Evolutionary conservation across 2,329 filamentous ascomycete genomes (phyloP).

Genomic region (Xylaria sp.): DNA sequence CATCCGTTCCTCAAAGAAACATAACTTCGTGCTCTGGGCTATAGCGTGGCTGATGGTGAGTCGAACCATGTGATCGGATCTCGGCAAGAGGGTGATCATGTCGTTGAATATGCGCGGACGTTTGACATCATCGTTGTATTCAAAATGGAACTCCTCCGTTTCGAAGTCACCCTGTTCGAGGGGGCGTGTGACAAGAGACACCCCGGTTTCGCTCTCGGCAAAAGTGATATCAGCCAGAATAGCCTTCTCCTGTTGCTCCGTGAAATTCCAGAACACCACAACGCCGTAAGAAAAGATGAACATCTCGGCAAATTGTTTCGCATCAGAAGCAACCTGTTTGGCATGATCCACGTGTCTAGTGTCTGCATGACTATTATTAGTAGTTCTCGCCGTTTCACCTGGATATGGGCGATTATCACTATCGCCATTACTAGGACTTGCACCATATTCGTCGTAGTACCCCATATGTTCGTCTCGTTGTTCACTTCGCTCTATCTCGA

Average conservation of each 20-base stretch:
- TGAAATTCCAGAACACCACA: constrained; percentile 99
- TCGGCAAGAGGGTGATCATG: constrained; percentile 96
- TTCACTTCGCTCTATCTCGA: constrained; percentile 96
- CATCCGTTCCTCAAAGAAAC: constrained; percentile 97
- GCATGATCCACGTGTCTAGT: constrained; percentile 55
- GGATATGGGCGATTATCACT: constrained; percentile 39
- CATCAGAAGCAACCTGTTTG: constrained; percentile 73
- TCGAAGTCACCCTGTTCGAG: constrained; percentile 92
- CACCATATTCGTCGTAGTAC: constrained; percentile 79
- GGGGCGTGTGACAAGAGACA: constrained; percentile 79
- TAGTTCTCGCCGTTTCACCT: constrained; percentile 29
- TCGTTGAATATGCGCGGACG: constrained; percentile 96
- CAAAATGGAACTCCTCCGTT: constrained; percentile 98
- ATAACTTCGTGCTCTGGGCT: constrained; percentile 95
- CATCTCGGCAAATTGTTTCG: constrained; percentile 89
- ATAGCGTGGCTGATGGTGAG: constrained; percentile 97
- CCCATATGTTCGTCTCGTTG: constrained; percentile 89
- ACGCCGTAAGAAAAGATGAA: constrained; percentile 98
- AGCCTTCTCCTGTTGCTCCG: constrained; percentile 94
- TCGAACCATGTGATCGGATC: constrained; percentile 97
- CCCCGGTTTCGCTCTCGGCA: constrained; percentile 72
- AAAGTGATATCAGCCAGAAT: constrained; percentile 95
- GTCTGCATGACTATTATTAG: constrained; percentile 19
- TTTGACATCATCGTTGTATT: constrained; percentile 88
- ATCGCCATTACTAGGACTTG: constrained; percentile 44